These are phyloP conservation scores for Rubus parviflorus DNA, from an alignment of 306 rosid genomes.

Conservation along the genomic window DNA sequence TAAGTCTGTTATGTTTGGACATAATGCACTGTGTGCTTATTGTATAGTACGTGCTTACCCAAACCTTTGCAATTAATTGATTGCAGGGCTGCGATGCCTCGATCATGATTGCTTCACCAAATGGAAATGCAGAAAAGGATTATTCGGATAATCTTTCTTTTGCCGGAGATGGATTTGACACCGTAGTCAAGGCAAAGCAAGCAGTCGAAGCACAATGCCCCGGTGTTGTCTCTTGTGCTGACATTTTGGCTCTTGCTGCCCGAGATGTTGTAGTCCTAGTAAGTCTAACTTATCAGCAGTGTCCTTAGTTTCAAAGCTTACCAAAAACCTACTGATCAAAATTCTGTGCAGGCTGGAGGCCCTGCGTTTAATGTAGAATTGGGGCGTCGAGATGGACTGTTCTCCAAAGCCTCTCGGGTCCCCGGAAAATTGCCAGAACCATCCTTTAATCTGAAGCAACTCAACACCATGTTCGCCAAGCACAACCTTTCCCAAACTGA, in stretches of 20 bases:
- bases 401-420: constrained; percentile 56
- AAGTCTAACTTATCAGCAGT: background rate
- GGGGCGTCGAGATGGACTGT: constrained; percentile 73
- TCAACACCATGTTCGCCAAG: constrained; percentile 44
- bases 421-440: constrained; percentile 60
- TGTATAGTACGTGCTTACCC: background rate
- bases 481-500: constrained; percentile 54
- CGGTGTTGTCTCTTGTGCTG: constrained; percentile 74
- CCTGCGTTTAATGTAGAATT: constrained; percentile 67
- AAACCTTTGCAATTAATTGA: background rate
- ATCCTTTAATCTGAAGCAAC: constrained; percentile 44
- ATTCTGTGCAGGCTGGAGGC: constrained; percentile 60
- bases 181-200: constrained; percentile 67
- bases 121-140: constrained; percentile 81
- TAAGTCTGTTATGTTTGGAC: background rate
- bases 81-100: constrained; percentile 88
- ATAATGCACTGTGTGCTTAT: background rate
- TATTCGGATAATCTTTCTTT: constrained; percentile 57
- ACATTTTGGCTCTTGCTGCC: constrained; percentile 71
- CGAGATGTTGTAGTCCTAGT: constrained; percentile 42
- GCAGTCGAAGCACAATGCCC: constrained; percentile 76
- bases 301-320: background rate
- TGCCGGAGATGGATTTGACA: constrained; percentile 93
- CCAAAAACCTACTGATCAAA: background rate
- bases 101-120: constrained; percentile 51